A percentile compares a stretch with the other conserved stretches of the same genome.
phyloP scores from a whole-genome alignment of 2,329 filamentous ascomycete genomes.

The Parastagonospora nodorum region DNA sequence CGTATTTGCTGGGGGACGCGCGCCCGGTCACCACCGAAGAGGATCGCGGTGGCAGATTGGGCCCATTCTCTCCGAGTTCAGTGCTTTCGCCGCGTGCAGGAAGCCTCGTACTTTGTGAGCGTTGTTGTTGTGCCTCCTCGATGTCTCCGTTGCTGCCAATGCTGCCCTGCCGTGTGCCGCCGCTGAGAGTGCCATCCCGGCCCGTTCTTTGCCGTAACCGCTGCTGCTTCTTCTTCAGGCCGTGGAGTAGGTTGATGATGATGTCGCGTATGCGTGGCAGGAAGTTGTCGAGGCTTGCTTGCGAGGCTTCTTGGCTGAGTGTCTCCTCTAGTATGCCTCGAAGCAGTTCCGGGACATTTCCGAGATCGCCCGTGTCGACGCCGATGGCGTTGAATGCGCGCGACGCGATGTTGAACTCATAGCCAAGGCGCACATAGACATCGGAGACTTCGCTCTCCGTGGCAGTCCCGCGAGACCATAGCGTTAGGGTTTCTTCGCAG shows the following conservation, averaged over 20 bases:
- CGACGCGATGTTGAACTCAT: conserved; percentile 99
- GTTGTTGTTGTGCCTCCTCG: conserved; percentile 49
- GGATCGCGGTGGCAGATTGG: conserved; percentile 54
- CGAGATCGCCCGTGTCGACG: conserved; percentile 90
- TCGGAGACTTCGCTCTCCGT: conserved; percentile 96
- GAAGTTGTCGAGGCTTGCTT: conserved; percentile 91
- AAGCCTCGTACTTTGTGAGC: conserved; percentile 49
- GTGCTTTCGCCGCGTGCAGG: conserved; percentile 49
- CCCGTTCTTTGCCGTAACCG: conserved; percentile 68
- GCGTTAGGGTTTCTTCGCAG: conserved; percentile 78
- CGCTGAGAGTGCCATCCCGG: conserved; percentile 52
- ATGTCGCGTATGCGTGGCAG: conserved; percentile 95
- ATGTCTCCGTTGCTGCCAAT: conserved; percentile 37
- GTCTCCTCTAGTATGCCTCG: conserved; percentile 93
- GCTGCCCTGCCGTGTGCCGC: conserved; percentile 45
- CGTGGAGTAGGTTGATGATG: conserved; percentile 96
- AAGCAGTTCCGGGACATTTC: conserved; percentile 90
- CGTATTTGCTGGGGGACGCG: conserved; percentile 51
- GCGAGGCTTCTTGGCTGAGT: conserved; percentile 92
- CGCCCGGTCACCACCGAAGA: conserved; percentile 51
- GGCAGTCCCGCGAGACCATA: conserved; percentile 93
- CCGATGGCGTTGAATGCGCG: conserved; percentile 96
- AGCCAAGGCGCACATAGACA: conserved; percentile 94
- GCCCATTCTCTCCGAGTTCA: conserved; percentile 43
- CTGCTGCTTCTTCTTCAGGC: conserved; percentile 95